Evolutionary conservation across 1,139 yeast genomes (phyloP).

Genomic region (Hansenula sp.): DNA sequence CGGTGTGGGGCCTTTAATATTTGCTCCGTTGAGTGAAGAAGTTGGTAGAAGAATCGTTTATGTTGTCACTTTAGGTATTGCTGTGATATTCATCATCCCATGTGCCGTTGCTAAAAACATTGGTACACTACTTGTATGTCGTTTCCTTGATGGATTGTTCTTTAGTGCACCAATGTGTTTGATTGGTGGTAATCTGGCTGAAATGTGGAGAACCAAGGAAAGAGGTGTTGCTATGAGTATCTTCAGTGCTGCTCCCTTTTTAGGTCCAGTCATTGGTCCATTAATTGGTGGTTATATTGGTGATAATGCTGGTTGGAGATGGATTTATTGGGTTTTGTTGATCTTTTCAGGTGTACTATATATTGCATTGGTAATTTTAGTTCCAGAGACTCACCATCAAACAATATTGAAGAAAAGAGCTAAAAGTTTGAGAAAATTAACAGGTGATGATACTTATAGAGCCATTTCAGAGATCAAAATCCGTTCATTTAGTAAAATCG

Average conservation of each 20-base stretch:
- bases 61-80: constrained; percentile 48
- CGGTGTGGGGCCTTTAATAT: constrained; percentile 71
- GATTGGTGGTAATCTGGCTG: constrained; percentile 77
- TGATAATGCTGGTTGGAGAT: constrained; percentile 70
- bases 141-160: constrained; percentile 68
- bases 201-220: constrained; percentile 60
- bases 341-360: constrained; percentile 55
- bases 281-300: constrained; percentile 70
- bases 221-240: constrained; percentile 78
- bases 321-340: constrained; percentile 66
- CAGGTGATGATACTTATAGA: constrained; percentile 51
- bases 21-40: constrained; percentile 76
- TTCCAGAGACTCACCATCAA: constrained; percentile 60
- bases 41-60: constrained; percentile 62
- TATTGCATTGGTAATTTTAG: constrained; percentile 31
- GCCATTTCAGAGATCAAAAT: constrained; percentile 43
- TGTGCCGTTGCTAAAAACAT: constrained; percentile 71
- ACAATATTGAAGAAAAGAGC: constrained; percentile 51
- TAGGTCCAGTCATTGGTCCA: constrained; percentile 66
- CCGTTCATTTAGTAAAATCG: constrained; percentile 37
- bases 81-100: constrained; percentile 65
- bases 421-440: constrained; percentile 44
- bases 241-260: constrained; percentile 66
- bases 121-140: constrained; percentile 62
- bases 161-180: constrained; percentile 78